These are phyloP conservation scores for Kazachstania bromeliacearum DNA, from an alignment of 805 yeast species.

Conservation along the genomic window DNA sequence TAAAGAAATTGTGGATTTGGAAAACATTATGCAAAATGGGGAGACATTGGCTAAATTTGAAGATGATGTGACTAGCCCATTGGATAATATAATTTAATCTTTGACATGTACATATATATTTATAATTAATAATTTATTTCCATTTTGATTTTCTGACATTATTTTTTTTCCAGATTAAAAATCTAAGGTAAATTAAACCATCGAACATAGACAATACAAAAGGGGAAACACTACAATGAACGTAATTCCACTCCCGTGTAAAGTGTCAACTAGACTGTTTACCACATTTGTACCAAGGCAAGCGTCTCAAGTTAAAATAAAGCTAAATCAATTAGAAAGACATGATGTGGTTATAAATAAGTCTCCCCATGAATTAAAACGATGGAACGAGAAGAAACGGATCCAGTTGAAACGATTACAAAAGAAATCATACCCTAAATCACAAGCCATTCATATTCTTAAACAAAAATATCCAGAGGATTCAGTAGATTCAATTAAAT, in stretches of 20 bases:
- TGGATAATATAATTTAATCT: constrained; percentile 10
- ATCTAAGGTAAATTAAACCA: background rate
- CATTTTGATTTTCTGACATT: background rate
- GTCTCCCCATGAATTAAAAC: constrained; percentile 15
- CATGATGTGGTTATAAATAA: constrained; percentile 10
- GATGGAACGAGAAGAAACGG: constrained; percentile 11
- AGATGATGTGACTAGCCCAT: constrained; percentile 34
- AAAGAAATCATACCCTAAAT: constrained; percentile 22
- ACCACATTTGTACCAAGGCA: too few relatives aligned
- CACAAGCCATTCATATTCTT: constrained; percentile 21
- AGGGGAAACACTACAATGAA: background rate
- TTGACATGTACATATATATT: background rate
- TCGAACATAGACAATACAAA: background rate
- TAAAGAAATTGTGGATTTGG: constrained; percentile 79
- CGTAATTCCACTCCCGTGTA: too few relatives aligned
- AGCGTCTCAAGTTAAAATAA: constrained; percentile 15
- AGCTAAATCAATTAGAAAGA: constrained; percentile 12
- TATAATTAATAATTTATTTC: background rate
- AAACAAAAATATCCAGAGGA: constrained; percentile 10
- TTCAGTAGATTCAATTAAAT: constrained; percentile 5
- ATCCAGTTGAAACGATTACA: constrained; percentile 13
- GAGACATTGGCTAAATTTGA: constrained; percentile 38
- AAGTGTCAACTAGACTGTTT: too few relatives aligned
- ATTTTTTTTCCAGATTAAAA: too few relatives aligned
- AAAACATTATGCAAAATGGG: constrained; percentile 53